phyloP scores from a whole-genome alignment of 2,329 filamentous ascomycete genomes.

The Pseudohalonectria lignicola region DNA sequence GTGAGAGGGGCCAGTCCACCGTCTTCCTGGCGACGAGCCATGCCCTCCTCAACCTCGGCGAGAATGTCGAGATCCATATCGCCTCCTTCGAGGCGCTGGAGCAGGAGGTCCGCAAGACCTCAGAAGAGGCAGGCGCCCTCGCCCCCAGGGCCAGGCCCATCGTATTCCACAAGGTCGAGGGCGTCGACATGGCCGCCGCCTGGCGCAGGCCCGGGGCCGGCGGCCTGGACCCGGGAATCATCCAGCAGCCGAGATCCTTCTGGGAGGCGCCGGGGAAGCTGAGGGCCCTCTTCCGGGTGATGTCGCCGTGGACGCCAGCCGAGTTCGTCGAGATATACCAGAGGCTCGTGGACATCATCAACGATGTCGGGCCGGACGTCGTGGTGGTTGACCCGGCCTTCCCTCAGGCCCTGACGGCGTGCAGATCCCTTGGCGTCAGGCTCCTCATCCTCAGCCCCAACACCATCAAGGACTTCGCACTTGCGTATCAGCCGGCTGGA shows the following conservation, averaged over 20 bases:
- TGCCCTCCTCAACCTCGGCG: slow-evolving; percentile 21
- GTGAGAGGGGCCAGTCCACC: slow-evolving; percentile 34
- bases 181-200: not conserved
- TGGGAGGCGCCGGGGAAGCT: not conserved
- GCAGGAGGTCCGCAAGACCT: not conserved
- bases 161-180: slow-evolving; percentile 13
- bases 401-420: slow-evolving; percentile 29
- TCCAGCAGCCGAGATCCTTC: not conserved
- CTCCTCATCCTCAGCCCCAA: slow-evolving; percentile 14
- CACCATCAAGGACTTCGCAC: slow-evolving; percentile 24
- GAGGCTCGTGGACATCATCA: slow-evolving; percentile 24
- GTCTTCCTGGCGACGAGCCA: slow-evolving; percentile 30
- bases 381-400: slow-evolving; percentile 32
- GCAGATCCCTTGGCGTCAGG: slow-evolving; percentile 19
- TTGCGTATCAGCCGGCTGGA: slow-evolving; percentile 23
- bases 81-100: slow-evolving; percentile 27
- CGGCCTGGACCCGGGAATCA: not conserved
- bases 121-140: not conserved
- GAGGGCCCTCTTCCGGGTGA: slow-evolving; percentile 5
- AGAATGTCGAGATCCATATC: slow-evolving; percentile 28
- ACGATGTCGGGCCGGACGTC: slow-evolving; percentile 23
- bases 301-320: slow-evolving; percentile 22
- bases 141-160: slow-evolving; percentile 7
- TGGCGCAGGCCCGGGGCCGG: not conserved
- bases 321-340: slow-evolving; percentile 29